A percentile compares a stretch with the other conserved stretches of the same genome.
Evolutionary conservation across 1,139 yeast species (phyloP).

Genomic region (Yamadazyma diddensiae): DNA sequence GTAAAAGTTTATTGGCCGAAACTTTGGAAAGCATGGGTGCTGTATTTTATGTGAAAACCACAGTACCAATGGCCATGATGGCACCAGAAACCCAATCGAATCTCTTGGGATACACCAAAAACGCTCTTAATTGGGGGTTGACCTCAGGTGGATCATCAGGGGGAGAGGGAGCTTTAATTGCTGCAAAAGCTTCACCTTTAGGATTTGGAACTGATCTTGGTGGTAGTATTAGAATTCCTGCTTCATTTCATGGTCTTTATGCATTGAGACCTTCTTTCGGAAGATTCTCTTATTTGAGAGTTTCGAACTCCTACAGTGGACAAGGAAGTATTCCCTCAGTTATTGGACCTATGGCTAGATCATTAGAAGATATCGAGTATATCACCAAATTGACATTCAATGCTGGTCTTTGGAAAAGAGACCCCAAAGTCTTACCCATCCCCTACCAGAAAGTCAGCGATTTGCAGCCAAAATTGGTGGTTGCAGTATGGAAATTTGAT

Average conservation of each 20-base stretch:
- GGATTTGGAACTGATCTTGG: conserved; percentile 34
- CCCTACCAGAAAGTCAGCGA: conserved; percentile 13
- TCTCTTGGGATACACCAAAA: conserved; percentile 46
- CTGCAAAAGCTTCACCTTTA: conserved; percentile 43
- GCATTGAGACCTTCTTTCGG: conserved; percentile 16
- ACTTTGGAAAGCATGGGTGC: conserved; percentile 49
- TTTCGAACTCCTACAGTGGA: conserved; percentile 15
- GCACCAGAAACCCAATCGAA: conserved; percentile 46
- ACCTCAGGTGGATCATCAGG: conserved; percentile 61
- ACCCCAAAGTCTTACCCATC: conserved; percentile 15
- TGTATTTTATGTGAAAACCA: conserved; percentile 53
- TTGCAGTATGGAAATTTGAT: conserved; percentile 15
- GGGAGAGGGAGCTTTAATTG: conserved; percentile 61
- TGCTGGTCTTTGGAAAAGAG: conserved; percentile 16
- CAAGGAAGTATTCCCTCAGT: conserved; percentile 23
- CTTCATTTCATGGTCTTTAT: conserved; percentile 16
- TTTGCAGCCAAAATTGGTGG: conserved; percentile 10
- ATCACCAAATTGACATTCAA: conserved; percentile 19
- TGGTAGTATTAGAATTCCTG: conserved; percentile 20
- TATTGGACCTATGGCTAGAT: conserved; percentile 22
- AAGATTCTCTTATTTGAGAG: conserved; percentile 13
- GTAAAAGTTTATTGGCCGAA: conserved; percentile 41
- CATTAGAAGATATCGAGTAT: conserved; percentile 20
- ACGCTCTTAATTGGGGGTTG: conserved; percentile 42
- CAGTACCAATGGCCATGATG: conserved; percentile 59